These are phyloP conservation scores for Ceratobasidium theobromae DNA, from an alignment of 1,284 basidiomycete species.

Conservation along the genomic window DNA sequence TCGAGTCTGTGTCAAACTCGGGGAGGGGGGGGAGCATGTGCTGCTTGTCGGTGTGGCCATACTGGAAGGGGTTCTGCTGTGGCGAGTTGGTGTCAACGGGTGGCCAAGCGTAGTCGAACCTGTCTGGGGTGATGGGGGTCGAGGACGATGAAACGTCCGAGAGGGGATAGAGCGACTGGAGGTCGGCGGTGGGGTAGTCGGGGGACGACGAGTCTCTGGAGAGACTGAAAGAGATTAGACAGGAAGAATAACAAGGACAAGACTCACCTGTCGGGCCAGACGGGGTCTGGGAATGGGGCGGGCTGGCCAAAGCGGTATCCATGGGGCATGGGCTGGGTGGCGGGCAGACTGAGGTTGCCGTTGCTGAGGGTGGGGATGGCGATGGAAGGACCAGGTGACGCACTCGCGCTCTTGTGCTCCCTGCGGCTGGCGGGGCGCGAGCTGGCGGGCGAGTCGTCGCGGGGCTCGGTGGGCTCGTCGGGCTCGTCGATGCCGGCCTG, in stretches of 20 bases:
- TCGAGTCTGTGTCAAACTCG: conserved; percentile 16
- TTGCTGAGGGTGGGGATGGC: conserved; percentile 20
- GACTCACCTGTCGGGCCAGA: no score
- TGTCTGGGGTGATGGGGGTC: conserved; percentile 18
- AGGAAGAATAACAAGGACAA: no score
- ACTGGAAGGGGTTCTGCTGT: conserved; percentile 20
- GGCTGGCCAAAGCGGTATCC: no score
- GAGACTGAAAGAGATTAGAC: no score
- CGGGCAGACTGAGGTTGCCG: conserved; percentile 12
- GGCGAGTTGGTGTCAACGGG: not conserved
- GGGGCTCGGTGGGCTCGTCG: not conserved
- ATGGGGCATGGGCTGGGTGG: not conserved
- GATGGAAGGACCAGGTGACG: conserved; percentile 2
- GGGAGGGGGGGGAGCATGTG: conserved; percentile 3
- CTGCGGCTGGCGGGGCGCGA: conserved; percentile 2
- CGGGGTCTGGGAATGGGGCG: not conserved
- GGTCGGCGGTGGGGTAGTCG: not conserved
- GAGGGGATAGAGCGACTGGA: conserved; percentile 14
- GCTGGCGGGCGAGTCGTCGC: conserved; percentile 8
- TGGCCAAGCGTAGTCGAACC: conserved; percentile 14
- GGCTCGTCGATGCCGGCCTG: conserved; percentile 1
- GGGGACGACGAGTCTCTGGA: not conserved
- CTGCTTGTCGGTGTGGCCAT: not conserved
- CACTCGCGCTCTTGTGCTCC: conserved; percentile 5
- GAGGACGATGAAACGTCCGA: conserved; percentile 19